Evolutionary conservation across 495 filamentous ascomycete genomes (phyloP), one percentile per base, ranked within the genome.

Genomic region (Glonium stellatum): DNA sequence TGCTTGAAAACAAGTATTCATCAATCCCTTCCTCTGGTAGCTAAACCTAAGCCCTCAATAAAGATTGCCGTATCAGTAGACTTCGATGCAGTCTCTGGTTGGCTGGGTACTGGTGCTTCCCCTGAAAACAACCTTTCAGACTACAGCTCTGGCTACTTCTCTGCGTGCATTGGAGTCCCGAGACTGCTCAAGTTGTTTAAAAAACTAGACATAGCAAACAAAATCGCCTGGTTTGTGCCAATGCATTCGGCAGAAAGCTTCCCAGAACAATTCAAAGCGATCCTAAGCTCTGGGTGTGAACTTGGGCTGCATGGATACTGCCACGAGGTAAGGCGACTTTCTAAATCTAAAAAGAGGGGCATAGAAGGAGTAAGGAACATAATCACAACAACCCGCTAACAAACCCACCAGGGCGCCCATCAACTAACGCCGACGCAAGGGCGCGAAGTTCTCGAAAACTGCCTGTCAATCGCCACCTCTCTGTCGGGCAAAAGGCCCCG

Each of bases 211-310:
- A 75, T 85, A 37, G 69, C 77, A 5, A 71, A 80, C 5, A 77
- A 77, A 31, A 73, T 81, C 18, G 83, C 83, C 4, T 86, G 83
- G 83, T 85, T 84, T 62, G 77, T 86, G 21, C 83, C 83, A 0
- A 82, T 83, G 8, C 83, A 86, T 67, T 82, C 79, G 1, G 75
- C 81, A 55, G 83, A 86, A 60, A 82, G 75, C 13, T 86, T 85
- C 66, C 82, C 80, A 0, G 70, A 76, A 1, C 73, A 80, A 58
- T 77, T 79, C 3, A 72, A 75, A 35, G 71, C 73, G 22, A 81
- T 86, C 37, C 71, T 84, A 3, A 75, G 80, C 0, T 77, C 76
- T 22, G 81, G 82, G 3, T 75, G 73, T n/a, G 83, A 86, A 63
- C 78, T 85, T 44, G 83, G 76, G 0, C 71, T 82, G 10, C 83